A percentile compares a stretch with the other conserved stretches of the same genome.
These are phyloP conservation scores for Solanum raphanifolium DNA, from an alignment of 257 asterid species.

Conservation along the genomic window DNA sequence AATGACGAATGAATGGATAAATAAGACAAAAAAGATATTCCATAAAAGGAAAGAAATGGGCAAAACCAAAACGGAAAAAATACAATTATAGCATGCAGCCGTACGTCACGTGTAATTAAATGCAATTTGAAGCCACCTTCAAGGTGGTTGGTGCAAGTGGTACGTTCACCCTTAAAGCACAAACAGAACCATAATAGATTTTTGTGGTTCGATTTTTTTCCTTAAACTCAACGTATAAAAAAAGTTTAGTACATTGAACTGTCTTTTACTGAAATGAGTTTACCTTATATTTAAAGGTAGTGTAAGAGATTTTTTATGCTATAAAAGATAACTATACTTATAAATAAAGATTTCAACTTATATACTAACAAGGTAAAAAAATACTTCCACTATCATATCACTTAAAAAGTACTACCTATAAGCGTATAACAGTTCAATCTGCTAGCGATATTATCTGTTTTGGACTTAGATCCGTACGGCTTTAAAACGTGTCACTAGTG, in stretches of 20 bases:
- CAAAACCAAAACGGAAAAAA: not conserved
- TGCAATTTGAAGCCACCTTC: not conserved
- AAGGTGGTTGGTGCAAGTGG: not conserved
- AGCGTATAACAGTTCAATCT: too few relatives aligned
- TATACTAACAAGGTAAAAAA: too few relatives aligned
- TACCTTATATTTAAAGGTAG: not conserved
- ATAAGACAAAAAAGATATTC: not conserved
- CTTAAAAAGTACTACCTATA: too few relatives aligned
- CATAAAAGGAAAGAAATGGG: not conserved
- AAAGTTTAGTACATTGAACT: too few relatives aligned
- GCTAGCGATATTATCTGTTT: too few relatives aligned
- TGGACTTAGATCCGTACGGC: accelerated
- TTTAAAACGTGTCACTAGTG: too few relatives aligned
- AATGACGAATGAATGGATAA: not conserved
- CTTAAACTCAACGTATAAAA: too few relatives aligned
- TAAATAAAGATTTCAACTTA: too few relatives aligned
- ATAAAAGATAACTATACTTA: too few relatives aligned
- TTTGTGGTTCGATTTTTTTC: not conserved
- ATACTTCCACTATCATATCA: too few relatives aligned
- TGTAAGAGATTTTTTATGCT: too few relatives aligned
- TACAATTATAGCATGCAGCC: not conserved
- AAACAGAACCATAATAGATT: not conserved
- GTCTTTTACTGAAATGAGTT: not conserved
- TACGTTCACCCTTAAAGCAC: not conserved
- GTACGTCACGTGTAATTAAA: not conserved